These are phyloP conservation scores for Saraca asoca DNA, from an alignment of 331 rosid species.

Conservation along the genomic window DNA sequence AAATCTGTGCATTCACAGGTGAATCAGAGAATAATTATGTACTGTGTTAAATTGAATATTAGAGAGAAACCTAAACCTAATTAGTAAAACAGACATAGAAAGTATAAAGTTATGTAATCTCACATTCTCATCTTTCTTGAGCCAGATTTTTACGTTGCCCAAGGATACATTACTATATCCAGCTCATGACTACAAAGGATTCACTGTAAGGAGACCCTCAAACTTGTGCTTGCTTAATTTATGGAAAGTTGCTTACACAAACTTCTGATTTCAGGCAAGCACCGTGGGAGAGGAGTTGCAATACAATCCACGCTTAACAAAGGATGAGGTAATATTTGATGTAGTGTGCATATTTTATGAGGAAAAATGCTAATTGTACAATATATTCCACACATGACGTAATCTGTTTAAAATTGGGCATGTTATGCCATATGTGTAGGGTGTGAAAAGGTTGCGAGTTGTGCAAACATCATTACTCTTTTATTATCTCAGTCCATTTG, in stretches of 20 bases:
- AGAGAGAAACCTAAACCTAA: not conserved
- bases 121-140: constrained; percentile 28
- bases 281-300: constrained; percentile 81
- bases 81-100: constrained; percentile 14
- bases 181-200: constrained; percentile 96
- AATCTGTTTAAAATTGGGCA: no score
- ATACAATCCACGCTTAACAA: constrained; percentile 77
- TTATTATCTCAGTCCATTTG: not conserved
- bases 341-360: constrained; percentile 19
- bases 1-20: constrained; percentile 92
- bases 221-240: constrained; percentile 5
- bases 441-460: no score
- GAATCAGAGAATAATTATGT: constrained; percentile 27
- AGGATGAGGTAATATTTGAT: constrained; percentile 64
- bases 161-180: constrained; percentile 77
- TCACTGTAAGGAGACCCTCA: constrained; percentile 55
- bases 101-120: constrained; percentile 15
- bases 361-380: not conserved
- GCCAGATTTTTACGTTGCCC: constrained; percentile 81
- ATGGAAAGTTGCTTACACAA: constrained; percentile 31
- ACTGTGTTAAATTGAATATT: constrained; percentile 13
- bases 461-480: no score
- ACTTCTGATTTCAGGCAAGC: constrained; percentile 64
- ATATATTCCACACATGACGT: no score
- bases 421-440: no score